Percentiles rank a stretch among this genome's conserved stretches.
These are phyloP conservation scores for Perkinsus olseni DNA, from an alignment of 169 alveolate genomes.

Conservation along the genomic window DNA sequence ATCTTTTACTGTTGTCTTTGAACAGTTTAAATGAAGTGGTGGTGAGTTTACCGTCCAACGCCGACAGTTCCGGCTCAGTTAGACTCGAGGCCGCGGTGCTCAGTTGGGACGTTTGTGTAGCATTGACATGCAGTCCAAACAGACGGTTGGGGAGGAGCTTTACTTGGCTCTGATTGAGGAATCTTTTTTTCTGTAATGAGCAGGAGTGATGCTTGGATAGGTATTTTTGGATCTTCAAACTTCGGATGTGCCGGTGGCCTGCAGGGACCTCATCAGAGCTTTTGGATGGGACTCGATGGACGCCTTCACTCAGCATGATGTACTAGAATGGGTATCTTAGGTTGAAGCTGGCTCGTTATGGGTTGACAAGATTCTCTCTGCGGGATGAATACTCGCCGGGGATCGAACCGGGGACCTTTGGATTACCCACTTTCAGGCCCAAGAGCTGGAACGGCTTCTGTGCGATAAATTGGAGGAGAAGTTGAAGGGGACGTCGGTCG, in stretches of 20 bases:
- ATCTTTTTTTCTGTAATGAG: no score
- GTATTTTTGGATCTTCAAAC: constrained; percentile 80
- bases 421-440: constrained; percentile 42
- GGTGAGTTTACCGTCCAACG: no score
- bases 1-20: no score
- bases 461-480: constrained; percentile 90
- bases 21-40: no score
- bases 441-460: constrained; percentile 83
- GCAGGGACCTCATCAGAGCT: constrained; percentile 45
- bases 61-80: no score
- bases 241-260: constrained; percentile 70
- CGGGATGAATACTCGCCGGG: background rate
- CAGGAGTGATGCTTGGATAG: constrained; percentile 17
- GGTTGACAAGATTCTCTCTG: no score
- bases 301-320: constrained; percentile 90
- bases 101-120: no score
- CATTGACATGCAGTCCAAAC: no score
- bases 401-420: background rate
- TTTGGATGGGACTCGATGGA: constrained; percentile 94
- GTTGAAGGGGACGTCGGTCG: constrained; percentile 88
- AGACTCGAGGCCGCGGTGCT: no score
- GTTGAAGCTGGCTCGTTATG: no score
- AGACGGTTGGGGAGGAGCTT: no score
- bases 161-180: no score
- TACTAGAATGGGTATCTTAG: background rate